A percentile compares a stretch with the other conserved stretches of the same genome.
phyloP scores from a whole-genome alignment of 202 grass and related monocot genomes.

The Digitaria exilis region DNA sequence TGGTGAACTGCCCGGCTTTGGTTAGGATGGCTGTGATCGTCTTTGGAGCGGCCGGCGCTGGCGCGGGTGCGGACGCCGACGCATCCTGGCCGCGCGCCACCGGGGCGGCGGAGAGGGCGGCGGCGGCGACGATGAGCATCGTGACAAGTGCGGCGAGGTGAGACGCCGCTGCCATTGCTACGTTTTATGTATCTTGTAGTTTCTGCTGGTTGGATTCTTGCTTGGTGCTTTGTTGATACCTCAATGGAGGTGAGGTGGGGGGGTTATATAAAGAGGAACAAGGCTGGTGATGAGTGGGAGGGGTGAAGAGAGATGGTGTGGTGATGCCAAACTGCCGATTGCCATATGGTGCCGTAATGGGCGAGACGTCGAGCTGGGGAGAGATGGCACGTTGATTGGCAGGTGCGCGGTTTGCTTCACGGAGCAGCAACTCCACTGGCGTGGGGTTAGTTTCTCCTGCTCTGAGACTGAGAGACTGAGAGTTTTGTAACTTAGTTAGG shows the following conservation, averaged over 20 bases:
- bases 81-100: neutral
- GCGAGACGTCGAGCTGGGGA: constrained; percentile 22
- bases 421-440: constrained; percentile 32
- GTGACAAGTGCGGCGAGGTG: neutral
- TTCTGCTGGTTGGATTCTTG: neutral
- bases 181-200: neutral
- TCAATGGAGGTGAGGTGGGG: neutral
- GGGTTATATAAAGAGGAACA: neutral
- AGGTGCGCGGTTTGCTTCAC: constrained; percentile 38
- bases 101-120: neutral
- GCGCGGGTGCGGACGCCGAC: neutral
- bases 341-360: neutral
- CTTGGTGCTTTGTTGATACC: neutral
- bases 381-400: constrained; percentile 42
- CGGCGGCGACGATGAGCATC: neutral
- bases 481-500: constrained; percentile 16
- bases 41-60: constrained; percentile 37
- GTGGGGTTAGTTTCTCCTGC: neutral
- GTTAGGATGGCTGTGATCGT: constrained; percentile 72
- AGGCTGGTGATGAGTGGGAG: neutral
- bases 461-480: neutral
- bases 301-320: constrained; percentile 5
- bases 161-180: constrained; percentile 29
- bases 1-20: constrained; percentile 87
- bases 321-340: neutral